Conservation (phyloP, 345 rosid genomes). For the Sisymbrium altissimum region DNA sequence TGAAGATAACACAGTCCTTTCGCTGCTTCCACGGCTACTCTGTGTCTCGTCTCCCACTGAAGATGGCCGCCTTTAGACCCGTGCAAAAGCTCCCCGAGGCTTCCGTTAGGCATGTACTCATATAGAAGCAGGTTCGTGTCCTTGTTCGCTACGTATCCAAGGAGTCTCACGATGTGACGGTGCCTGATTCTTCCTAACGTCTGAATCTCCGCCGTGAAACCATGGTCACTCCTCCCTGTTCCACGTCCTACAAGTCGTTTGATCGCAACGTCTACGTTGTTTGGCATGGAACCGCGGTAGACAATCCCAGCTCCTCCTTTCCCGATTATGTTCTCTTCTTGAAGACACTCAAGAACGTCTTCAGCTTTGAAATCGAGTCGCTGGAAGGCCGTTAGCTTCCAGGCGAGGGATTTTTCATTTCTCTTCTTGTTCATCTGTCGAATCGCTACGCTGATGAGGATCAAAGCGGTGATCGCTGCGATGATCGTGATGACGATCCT, state of each 20-base stretch:
- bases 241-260: conserved; percentile 74
- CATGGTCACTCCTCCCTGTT: conserved; percentile 61
- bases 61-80: conserved; percentile 85
- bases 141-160: conserved; percentile 80
- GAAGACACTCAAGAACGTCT: conserved; percentile 73
- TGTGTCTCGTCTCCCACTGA: conserved; percentile 72
- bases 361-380: conserved; percentile 70
- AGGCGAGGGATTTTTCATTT: conserved; percentile 45
- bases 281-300: conserved; percentile 78
- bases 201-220: conserved; percentile 91
- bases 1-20: conserved; percentile 88
- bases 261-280: conserved; percentile 69
- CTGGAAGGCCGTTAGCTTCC: conserved; percentile 89
- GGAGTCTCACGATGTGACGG: conserved; percentile 73
- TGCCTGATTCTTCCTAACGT: conserved; percentile 83
- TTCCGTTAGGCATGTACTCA: conserved; percentile 90
- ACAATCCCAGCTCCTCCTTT: conserved; percentile 94
- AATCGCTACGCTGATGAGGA: conserved; percentile 44
- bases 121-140: conserved; percentile 77
- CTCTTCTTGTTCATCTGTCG: conserved; percentile 48
- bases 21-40: conserved; percentile 75
- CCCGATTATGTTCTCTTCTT: conserved; percentile 88
- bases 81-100: conserved; percentile 82
- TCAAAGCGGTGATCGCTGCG: conserved; percentile 37
- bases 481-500: conserved; percentile 44